Evolutionary conservation across 768 basidiomycete species (phyloP), one percentile per base, ranked within the genome.

Genomic region (Lanmaoa rubissima): DNA sequence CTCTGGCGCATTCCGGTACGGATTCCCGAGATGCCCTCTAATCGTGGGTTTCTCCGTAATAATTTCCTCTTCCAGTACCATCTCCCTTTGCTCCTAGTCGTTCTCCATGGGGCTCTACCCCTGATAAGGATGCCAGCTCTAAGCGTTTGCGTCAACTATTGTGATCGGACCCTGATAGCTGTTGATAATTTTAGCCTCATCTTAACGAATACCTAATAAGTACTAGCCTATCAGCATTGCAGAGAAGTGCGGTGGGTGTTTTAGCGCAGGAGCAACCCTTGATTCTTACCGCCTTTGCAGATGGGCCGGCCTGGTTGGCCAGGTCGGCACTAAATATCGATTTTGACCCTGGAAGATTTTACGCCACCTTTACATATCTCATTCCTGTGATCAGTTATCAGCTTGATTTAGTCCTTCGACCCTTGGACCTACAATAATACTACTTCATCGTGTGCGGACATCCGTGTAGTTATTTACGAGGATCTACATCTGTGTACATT

Each of bases 381-480:
- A 61, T 64, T 55, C 52, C 35, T 48, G 56, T 50, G 42, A 47
- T 38, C 38, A 34, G 28, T 16, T 32, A 39, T 40, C 43, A 43
- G 42, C 32, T 35, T 43, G 44, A 59, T 48, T 46, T 50, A 38
- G 39, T 31, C 32, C 19, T 11, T 47, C 34, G 46, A 54, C 42
- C 43, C 63, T 40, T 64, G 60, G 59, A 65, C 64, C 65, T 54
- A 68, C 65, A 43, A 16, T 13, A 49, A 19, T 3, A 51, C 61
- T 17, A 19, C 10, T 13, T 12, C 19, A 7, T 40, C 42, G 24
- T 43, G 48, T 42, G n/a, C 34, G 26, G n/a, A 34, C 16, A 35
- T 41, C 53, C 21, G 31, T 36, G n/a, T 39, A 21, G 43, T 53
- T 28, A 11, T 57, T 57, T 59, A 51, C 53, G 57, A 55, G 17